Evolutionary conservation across 305 asterid genomes (phyloP).

Genomic region (Stenogyne calaminthoides): DNA sequence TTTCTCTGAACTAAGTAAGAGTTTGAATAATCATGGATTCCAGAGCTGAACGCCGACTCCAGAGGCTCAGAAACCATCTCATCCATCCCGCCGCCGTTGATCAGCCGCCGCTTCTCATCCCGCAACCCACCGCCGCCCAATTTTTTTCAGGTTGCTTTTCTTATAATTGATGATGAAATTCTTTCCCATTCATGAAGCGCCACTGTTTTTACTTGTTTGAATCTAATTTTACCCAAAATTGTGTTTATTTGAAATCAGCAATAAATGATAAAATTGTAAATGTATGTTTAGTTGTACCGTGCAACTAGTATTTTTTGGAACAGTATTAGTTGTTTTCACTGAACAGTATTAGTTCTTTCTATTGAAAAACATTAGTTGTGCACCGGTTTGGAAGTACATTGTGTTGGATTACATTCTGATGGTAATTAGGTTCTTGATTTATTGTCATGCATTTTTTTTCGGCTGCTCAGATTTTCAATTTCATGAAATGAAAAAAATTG

Average conservation of each 20-base stretch:
- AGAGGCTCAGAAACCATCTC: constrained; percentile 43
- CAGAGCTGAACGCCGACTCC: constrained; percentile 48
- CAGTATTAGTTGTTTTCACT: too few relatives aligned
- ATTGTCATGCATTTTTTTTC: not conserved
- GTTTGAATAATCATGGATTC: constrained; percentile 37
- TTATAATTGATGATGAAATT: not conserved
- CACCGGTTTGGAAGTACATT: not conserved
- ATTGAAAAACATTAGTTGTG: too few relatives aligned
- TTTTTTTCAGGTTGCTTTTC: constrained; percentile 36
- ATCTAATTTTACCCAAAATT: not conserved
- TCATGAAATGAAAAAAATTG: not conserved
- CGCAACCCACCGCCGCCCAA: constrained; percentile 40
- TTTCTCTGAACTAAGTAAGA: not conserved
- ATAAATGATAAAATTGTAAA: too few relatives aligned
- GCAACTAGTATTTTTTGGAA: too few relatives aligned
- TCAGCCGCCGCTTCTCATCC: constrained; percentile 37
- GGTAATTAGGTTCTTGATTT: not conserved
- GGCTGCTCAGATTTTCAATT: not conserved
- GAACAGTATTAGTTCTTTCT: too few relatives aligned
- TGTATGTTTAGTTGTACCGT: too few relatives aligned
- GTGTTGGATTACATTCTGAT: not conserved
- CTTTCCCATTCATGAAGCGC: not conserved
- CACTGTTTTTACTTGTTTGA: not conserved
- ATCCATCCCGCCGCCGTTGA: constrained; percentile 29
- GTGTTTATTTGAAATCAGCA: too few relatives aligned